Base-by-base conservation (phyloP, 352 stramenopile species). In the Elongisporangium prolatum region DNA sequence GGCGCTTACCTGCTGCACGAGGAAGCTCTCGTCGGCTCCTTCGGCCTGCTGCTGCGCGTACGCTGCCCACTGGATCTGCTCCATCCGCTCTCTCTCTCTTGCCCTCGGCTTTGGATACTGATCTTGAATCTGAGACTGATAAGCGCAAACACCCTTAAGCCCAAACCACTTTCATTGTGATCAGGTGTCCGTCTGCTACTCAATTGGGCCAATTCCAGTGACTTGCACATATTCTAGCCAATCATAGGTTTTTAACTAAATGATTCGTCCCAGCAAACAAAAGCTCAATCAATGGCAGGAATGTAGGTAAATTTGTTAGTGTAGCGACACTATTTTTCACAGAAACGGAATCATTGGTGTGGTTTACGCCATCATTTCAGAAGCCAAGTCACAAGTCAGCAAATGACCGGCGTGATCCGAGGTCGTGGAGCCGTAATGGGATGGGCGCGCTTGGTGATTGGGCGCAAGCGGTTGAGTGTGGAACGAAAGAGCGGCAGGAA, bases 1-100 rank as follows among this genome's bases (percentile, higher is more conserved):
- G 28, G 28, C 28, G 28, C 9, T 40, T 24, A 65, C 60, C 50
- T 58, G 44, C 11, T 54, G 49, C 20, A 48, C 38, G n/a, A 24
- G 24, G 14, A 49, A 54, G 21, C 56, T 60, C 48, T 63, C 14
- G 28, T 40, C 50, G 10, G 50, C 24, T 21, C 54, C 57, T 2
- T 56, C 65, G 14, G 47, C 24, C 37, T 69, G 61, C 34, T 66
- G 48, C 47, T 68, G 54, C n/a, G 66, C 52, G 59, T 74, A 71
- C 20, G 67, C 44, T 7, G 34, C 28, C 67, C 69, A 80, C 20
- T 59, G 21, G 50, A 72, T 49, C 21, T 55, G 34, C 38, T 65
- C 56, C 60, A 75, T 75, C 49, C 52, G 34, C 60, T 21, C 37
- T 21, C 40, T 56, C 20, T 14, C 25, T 17, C 17, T 21, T 49